Evolutionary conservation across 2,329 filamentous ascomycete genomes (phyloP).

Genomic region (Diaporthe aspalathi): DNA sequence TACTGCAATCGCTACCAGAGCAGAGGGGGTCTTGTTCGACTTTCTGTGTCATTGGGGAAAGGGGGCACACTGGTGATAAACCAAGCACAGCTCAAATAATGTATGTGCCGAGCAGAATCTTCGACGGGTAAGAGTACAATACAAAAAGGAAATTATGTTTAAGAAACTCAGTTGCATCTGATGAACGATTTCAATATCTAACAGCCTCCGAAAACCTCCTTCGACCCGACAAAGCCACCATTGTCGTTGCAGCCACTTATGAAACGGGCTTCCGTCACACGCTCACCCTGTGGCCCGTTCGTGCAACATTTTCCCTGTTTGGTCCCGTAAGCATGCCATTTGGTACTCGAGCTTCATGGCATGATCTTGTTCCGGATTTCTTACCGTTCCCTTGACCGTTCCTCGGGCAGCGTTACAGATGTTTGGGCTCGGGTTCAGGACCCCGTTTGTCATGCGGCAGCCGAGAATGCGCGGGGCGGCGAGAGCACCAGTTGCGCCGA

Average conservation of each 20-base stretch:
- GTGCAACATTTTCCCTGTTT: not conserved
- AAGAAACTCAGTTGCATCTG: no score
- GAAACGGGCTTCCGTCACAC: not conserved
- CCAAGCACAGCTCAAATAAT: no score
- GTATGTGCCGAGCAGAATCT: no score
- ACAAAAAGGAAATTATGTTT: no score
- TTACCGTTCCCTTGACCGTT: not conserved
- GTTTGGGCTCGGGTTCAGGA: not conserved
- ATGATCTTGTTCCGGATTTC: not conserved
- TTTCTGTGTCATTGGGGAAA: no score
- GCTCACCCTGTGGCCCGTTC: not conserved
- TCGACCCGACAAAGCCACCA: not conserved
- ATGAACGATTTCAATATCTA: not conserved
- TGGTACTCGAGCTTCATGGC: rapidly evolving
- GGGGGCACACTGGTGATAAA: no score
- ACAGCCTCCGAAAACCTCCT: not conserved
- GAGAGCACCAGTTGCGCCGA: not conserved
- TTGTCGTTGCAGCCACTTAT: not conserved
- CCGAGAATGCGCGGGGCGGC: not conserved
- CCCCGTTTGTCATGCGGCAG: not conserved
- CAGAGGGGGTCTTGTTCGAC: no score
- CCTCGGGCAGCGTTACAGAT: not conserved
- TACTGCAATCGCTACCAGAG: no score
- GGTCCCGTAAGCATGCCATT: not conserved
- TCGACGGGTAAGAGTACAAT: no score